These are phyloP conservation scores for Acacia confusa DNA, from an alignment of 306 rosid genomes.

Conservation along the genomic window DNA sequence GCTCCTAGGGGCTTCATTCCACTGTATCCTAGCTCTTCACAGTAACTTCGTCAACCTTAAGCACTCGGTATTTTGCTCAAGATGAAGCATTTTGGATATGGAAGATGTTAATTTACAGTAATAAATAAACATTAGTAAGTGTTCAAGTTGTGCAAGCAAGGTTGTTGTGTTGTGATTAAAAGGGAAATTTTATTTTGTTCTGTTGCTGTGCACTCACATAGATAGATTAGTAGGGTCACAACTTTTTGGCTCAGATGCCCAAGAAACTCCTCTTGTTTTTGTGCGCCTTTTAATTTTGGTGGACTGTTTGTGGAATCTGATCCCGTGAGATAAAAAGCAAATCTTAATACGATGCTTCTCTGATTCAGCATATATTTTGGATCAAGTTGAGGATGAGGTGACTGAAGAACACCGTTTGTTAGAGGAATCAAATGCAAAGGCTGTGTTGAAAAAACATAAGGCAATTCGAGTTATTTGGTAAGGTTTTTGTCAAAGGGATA, in stretches of 20 bases:
- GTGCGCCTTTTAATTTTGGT: constrained; percentile 33
- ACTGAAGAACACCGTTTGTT: constrained; percentile 34
- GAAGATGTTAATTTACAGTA: neutral
- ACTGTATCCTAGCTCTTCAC: constrained; percentile 35
- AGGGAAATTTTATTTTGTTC: constrained; percentile 5
- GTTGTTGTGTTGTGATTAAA: constrained; percentile 20
- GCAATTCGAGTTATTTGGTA: constrained; percentile 26
- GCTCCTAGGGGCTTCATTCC: constrained; percentile 34
- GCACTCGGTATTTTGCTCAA: neutral
- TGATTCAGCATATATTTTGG: constrained; percentile 39
- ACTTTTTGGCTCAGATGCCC: constrained; percentile 46
- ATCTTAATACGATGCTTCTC: constrained; percentile 50
- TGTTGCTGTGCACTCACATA: neutral
- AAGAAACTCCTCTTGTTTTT: constrained; percentile 58
- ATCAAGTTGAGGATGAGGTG: constrained; percentile 31
- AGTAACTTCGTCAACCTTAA: constrained; percentile 30
- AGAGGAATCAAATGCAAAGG: constrained; percentile 43
- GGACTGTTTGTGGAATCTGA: constrained; percentile 69
- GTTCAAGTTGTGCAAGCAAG: constrained; percentile 28
- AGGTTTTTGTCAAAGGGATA: constrained; percentile 17
- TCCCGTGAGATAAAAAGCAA: constrained; percentile 60
- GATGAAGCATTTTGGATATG: neutral
- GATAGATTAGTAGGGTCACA: constrained; percentile 23
- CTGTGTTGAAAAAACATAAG: constrained; percentile 27
- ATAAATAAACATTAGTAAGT: neutral